Evolutionary conservation across 129 eudicot genomes (phyloP).

Genomic region (Calendula officinalis): DNA sequence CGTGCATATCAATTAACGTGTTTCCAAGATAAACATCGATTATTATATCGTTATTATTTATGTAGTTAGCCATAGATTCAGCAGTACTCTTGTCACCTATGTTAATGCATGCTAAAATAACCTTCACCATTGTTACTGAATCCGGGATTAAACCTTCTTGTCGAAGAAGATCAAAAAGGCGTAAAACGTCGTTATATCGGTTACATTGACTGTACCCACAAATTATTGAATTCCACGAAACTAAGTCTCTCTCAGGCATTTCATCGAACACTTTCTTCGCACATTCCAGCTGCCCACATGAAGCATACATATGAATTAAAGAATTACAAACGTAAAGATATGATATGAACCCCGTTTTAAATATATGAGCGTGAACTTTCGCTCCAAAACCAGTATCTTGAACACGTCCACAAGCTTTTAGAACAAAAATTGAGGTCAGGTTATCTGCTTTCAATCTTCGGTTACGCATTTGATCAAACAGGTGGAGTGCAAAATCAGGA

Average conservation of each 20-base stretch:
- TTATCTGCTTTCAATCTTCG: constrained; percentile 45
- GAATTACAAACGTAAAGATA: constrained; percentile 58
- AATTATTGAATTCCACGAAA: constrained; percentile 68
- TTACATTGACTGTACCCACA: constrained; percentile 55
- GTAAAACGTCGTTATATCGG: constrained; percentile 48
- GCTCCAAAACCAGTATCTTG: constrained; percentile 39
- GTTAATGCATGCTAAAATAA: constrained; percentile 52
- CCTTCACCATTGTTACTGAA: constrained; percentile 68
- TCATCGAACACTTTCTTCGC: constrained; percentile 56
- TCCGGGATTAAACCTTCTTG: constrained; percentile 48
- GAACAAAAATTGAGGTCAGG: constrained; percentile 39
- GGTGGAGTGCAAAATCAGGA: constrained; percentile 42
- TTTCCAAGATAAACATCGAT: constrained; percentile 73
- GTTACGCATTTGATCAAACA: constrained; percentile 58
- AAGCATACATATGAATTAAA: constrained; percentile 60
- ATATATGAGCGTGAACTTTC: constrained; percentile 41
- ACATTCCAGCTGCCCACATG: constrained; percentile 38
- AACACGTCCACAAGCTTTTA: constrained; percentile 58
- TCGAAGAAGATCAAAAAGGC: constrained; percentile 38
- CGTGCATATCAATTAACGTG: constrained; percentile 61
- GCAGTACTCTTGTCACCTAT: constrained; percentile 41
- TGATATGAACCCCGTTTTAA: constrained; percentile 57
- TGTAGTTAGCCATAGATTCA: constrained; percentile 42
- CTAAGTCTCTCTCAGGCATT: constrained; percentile 55
- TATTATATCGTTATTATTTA: constrained; percentile 34